These are phyloP conservation scores for Penicillium verrucosum DNA, from an alignment of 2,329 filamentous ascomycete genomes.

Conservation along the genomic window DNA sequence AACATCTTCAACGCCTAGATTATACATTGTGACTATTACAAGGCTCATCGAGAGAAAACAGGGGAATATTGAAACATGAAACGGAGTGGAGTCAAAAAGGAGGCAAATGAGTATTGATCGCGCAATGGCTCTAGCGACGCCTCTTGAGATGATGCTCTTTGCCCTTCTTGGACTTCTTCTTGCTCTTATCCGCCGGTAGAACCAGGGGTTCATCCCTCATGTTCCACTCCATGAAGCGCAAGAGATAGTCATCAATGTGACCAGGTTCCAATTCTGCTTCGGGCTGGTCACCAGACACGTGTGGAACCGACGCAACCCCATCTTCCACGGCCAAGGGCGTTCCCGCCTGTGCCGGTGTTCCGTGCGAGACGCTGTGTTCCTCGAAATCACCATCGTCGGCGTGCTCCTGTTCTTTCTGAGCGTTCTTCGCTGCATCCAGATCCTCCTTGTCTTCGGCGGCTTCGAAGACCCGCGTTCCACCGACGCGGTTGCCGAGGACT, in stretches of 20 bases:
- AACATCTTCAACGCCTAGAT: background rate
- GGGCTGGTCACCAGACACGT: slow-evolving; percentile 23
- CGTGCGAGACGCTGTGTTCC: slow-evolving; percentile 52
- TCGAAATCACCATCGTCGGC: slow-evolving; percentile 83
- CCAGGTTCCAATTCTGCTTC: slow-evolving; percentile 49
- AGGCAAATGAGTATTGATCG: background rate
- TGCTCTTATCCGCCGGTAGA: slow-evolving; percentile 48
- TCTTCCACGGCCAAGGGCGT: slow-evolving; percentile 35
- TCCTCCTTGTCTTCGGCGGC: slow-evolving; percentile 92
- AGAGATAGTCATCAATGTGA: slow-evolving; percentile 73
- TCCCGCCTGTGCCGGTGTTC: slow-evolving; percentile 35
- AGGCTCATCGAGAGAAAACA: background rate
- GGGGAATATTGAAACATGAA: background rate
- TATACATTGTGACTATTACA: slow-evolving; percentile 1
- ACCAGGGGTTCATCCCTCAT: slow-evolving; percentile 49
- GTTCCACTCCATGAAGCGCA: slow-evolving; percentile 64
- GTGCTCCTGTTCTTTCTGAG: slow-evolving; percentile 80
- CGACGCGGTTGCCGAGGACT: slow-evolving; percentile 68
- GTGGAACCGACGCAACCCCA: slow-evolving; percentile 8
- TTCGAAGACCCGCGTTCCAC: slow-evolving; percentile 71
- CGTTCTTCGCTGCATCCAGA: slow-evolving; percentile 78
- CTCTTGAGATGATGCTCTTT: slow-evolving; percentile 46
- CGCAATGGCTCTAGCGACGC: slow-evolving; percentile 26
- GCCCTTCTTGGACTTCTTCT: slow-evolving; percentile 48
- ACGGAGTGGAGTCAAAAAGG: background rate